Base-by-base conservation (phyloP, 257 asterid species). In the Asclepias syriaca region DNA sequence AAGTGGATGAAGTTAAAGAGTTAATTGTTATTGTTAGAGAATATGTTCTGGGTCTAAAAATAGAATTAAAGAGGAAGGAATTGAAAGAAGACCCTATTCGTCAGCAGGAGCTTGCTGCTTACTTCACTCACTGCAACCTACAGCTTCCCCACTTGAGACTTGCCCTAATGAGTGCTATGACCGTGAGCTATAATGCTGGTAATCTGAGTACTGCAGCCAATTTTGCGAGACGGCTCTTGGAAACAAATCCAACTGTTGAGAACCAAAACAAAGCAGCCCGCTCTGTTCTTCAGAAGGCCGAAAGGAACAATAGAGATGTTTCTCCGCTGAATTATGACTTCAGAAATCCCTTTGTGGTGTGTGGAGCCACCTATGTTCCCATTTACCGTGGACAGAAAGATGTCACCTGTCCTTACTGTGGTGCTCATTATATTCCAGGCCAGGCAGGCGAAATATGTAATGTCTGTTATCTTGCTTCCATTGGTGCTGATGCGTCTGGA, bases 41-140 rank as follows among this genome's bases (percentile, higher is more conserved):
- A 64, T 92, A 92, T 48, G 92, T 86, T 72, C 84, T 90, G 24
- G 96, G 92, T 65, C 55, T 90, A 77, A 84, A 90, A 72, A 83
- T 92, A 91, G 98, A 92, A 84, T 87, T 92, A 32, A 86, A 82
- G 84, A 88, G 94, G 85, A 92, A 87, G 86, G 93, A 88, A 76
- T 22, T 81, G 68, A 87, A 58, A 71, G 96, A 85, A 53, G 66
- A 92, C 48, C 96, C 91, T 0, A 69, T 81, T 68, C 98, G 97
- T 74, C 96, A 87, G 77, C 98, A 90, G 77, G 98, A 92, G 77
- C 83, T 92, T n/a, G 96, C 97, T 11, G 97, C 98, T 34, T 92
- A 90, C 73, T 92, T 92, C 70, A 92, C 98, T 18, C 97, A 92
- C 65, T 92, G 96, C 49, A 90, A 77, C 77, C 90, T 90, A 65